A percentile compares a stretch with the other conserved stretches of the same genome.
Evolutionary conservation across 2,329 filamentous ascomycete genomes (phyloP).

Genomic region (Diplodia seriata): DNA sequence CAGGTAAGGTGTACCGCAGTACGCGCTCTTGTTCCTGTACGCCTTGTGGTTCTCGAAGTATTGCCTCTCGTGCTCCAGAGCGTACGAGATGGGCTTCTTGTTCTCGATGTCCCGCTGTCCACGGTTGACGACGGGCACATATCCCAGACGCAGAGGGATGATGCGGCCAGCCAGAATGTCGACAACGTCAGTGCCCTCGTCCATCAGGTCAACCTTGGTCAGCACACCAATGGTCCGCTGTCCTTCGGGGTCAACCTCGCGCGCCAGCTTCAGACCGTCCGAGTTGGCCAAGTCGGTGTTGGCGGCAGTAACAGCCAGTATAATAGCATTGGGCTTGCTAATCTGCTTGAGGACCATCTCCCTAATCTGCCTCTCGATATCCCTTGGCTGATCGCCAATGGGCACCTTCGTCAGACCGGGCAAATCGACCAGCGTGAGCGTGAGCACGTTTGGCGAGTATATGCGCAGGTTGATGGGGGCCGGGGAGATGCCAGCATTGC

Average conservation of each 20-base stretch:
- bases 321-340: conserved; percentile 97
- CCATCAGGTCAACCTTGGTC: conserved; percentile 99
- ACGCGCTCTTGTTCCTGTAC: conserved; percentile 97
- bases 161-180: conserved; percentile 98
- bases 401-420: conserved; percentile 96
- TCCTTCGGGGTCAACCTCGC: conserved; percentile 96
- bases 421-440: conserved; percentile 93
- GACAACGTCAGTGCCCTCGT: conserved; percentile 96
- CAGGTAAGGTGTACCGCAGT: conserved; percentile 97
- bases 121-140: conserved; percentile 97
- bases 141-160: conserved; percentile 91
- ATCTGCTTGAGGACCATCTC: conserved; percentile 99
- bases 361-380: conserved; percentile 94
- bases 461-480: conserved; percentile 97
- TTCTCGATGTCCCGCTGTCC: conserved; percentile 98
- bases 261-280: conserved; percentile 92
- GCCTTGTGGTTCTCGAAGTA: conserved; percentile 99
- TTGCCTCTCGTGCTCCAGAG: conserved; percentile 90
- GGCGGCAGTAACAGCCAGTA: conserved; percentile 92
- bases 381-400: conserved; percentile 92
- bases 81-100: conserved; percentile 90
- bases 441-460: conserved; percentile 97
- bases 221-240: conserved; percentile 98
- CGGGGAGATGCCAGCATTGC: conserved; percentile 95
- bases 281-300: conserved; percentile 99